These are phyloP conservation scores for Lasiodiplodia sp. DNA, from an alignment of 2,329 filamentous ascomycete genomes.

Conservation along the genomic window DNA sequence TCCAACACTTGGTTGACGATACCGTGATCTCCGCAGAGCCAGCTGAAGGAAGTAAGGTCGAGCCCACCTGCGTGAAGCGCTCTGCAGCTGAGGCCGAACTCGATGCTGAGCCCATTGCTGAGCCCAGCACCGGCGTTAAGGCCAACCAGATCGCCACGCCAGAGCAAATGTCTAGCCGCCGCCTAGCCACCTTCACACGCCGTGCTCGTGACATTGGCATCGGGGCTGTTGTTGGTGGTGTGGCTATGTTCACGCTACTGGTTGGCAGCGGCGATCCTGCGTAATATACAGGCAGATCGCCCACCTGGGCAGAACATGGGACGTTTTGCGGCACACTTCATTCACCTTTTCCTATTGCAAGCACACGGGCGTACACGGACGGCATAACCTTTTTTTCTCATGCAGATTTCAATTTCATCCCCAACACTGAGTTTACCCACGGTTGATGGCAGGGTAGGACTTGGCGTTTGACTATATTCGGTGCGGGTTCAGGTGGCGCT, in stretches of 20 bases:
- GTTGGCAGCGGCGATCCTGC: background rate
- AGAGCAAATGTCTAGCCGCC: conserved; percentile 16
- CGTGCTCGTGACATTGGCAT: conserved; percentile 21
- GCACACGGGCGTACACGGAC: conserved; percentile 13
- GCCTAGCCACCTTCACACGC: conserved; percentile 5
- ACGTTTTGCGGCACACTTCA: background rate
- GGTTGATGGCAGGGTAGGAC: background rate
- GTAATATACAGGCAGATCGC: background rate
- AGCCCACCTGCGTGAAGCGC: background rate
- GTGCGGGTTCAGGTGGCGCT: background rate
- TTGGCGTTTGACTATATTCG: conserved; percentile 9
- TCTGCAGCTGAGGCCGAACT: conserved; percentile 8
- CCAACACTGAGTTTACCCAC: background rate
- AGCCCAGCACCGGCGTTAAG: background rate
- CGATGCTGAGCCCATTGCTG: background rate
- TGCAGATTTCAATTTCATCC: background rate
- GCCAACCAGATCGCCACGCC: conserved; percentile 9
- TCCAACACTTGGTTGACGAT: background rate
- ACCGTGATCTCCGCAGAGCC: background rate
- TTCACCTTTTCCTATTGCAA: background rate
- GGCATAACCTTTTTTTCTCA: conserved; percentile 8
- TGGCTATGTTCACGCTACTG: conserved; percentile 6
- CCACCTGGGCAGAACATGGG: background rate
- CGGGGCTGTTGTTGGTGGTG: conserved; percentile 5
- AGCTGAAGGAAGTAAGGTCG: background rate